These are phyloP conservation scores for Malus fusca DNA, from an alignment of 306 rosid species.

Conservation along the genomic window DNA sequence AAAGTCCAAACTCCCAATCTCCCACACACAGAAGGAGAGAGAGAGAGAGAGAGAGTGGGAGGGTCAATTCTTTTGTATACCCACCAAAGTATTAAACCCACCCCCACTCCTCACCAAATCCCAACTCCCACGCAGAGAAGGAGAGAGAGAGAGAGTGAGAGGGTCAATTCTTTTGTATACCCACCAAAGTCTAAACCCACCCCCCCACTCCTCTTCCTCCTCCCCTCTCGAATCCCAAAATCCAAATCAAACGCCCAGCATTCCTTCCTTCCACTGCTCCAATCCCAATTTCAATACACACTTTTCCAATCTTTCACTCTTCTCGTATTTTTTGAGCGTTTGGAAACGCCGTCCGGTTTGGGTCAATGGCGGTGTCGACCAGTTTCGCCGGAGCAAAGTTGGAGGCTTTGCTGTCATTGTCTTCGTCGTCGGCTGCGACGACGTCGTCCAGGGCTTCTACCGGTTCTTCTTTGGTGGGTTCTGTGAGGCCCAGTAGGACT, in stretches of 20 bases:
- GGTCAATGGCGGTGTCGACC: constrained; percentile 35
- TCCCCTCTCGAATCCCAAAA: not conserved
- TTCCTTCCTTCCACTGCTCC: not conserved
- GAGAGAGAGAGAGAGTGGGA: not conserved
- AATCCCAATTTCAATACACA: not conserved
- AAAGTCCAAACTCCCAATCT: not conserved
- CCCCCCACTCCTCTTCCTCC: not conserved
- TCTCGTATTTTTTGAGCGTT: not conserved
- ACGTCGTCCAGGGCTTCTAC: constrained; percentile 26
- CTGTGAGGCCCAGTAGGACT: constrained; percentile 23
- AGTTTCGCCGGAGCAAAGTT: constrained; percentile 34
- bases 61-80: constrained; percentile 2
- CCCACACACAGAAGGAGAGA: too few species aligned
- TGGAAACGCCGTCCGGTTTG: not conserved
- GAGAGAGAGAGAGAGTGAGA: not conserved
- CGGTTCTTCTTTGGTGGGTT: constrained; percentile 18
- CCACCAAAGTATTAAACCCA: not conserved
- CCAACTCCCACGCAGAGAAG: too few species aligned
- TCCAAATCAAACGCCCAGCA: not conserved
- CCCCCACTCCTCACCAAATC: too few species aligned
- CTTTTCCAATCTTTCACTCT: not conserved
- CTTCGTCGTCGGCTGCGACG: constrained; percentile 13
- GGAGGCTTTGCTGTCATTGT: constrained; percentile 24
- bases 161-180: constrained; percentile 2
- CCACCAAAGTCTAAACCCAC: not conserved